Percentiles rank a stretch among this genome's conserved stretches.
These are phyloP conservation scores for Yamadazyma trypodendri DNA, from an alignment of 1,139 yeast species.

Conservation along the genomic window DNA sequence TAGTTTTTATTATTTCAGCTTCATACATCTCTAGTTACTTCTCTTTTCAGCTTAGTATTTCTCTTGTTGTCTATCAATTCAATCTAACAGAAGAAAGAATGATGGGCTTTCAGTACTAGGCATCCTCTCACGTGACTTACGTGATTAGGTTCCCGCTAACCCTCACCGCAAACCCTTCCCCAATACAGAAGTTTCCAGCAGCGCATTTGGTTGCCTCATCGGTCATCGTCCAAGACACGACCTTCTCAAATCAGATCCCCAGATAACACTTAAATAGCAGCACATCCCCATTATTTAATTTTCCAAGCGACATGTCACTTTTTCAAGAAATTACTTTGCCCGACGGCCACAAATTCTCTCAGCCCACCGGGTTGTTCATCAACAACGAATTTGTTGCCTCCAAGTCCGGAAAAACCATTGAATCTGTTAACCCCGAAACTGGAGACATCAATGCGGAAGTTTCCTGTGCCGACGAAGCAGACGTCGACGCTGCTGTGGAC, in stretches of 20 bases:
- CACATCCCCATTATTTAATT: background rate
- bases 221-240: background rate
- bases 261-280: background rate
- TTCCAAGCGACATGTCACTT: constrained; percentile 19
- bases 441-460: constrained; percentile 67
- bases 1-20: too few species aligned
- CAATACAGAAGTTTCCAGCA: background rate
- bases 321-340: constrained; percentile 51
- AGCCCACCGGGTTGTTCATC: constrained; percentile 85
- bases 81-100: too few species aligned
- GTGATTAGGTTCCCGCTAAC: too few species aligned
- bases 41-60: too few species aligned
- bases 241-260: background rate
- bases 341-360: constrained; percentile 50
- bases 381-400: constrained; percentile 75
- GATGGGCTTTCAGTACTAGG: too few species aligned
- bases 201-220: background rate
- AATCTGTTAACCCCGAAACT: constrained; percentile 65
- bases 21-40: too few species aligned
- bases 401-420: constrained; percentile 58
- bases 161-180: background rate
- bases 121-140: too few species aligned
- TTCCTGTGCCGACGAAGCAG: constrained; percentile 63
- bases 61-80: too few species aligned
- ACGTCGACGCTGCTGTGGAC: constrained; percentile 73